These are phyloP conservation scores for Xerocomus nothofagi DNA, from an alignment of 1,284 basidiomycete species.

Conservation along the genomic window DNA sequence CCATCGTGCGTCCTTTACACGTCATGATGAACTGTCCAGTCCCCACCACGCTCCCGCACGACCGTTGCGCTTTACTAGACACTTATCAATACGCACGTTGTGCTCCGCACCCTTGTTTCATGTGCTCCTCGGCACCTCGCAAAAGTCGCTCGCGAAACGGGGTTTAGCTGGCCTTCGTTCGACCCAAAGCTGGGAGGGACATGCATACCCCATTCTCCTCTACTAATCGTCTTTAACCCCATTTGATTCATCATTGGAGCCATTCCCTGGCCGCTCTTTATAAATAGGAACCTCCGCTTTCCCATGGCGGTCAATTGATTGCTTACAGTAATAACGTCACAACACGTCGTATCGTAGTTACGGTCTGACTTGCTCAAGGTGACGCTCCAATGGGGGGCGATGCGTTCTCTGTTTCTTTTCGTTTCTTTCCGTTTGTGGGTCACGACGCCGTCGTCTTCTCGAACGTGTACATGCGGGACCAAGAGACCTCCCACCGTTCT, in stretches of 20 bases:
- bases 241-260: constrained; percentile 17
- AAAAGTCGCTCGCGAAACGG: constrained; percentile 17
- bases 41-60: constrained; percentile 10
- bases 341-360: constrained; percentile 26
- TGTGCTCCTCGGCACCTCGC: constrained; percentile 33
- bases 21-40: constrained; percentile 20
- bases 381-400: constrained; percentile 2
- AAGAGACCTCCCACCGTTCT: constrained; percentile 4
- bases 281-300: constrained; percentile 23
- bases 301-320: constrained; percentile 32
- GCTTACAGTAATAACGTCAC: too few species aligned
- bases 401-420: constrained; percentile 7
- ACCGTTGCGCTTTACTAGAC: constrained; percentile 1
- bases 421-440: constrained; percentile 1
- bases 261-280: constrained; percentile 12
- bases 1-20: constrained; percentile 15
- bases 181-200: constrained; percentile 15
- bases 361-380: constrained; percentile 12
- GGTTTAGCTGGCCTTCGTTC: constrained; percentile 6
- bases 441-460: constrained; percentile 16
- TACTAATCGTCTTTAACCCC: constrained; percentile 18
- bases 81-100: constrained; percentile 7
- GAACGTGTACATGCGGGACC: constrained; percentile 9
- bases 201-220: constrained; percentile 18
- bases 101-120: constrained; percentile 22